Conservation (phyloP, 768 basidiomycete genomes). For the Collybiopsis luxurians region DNA sequence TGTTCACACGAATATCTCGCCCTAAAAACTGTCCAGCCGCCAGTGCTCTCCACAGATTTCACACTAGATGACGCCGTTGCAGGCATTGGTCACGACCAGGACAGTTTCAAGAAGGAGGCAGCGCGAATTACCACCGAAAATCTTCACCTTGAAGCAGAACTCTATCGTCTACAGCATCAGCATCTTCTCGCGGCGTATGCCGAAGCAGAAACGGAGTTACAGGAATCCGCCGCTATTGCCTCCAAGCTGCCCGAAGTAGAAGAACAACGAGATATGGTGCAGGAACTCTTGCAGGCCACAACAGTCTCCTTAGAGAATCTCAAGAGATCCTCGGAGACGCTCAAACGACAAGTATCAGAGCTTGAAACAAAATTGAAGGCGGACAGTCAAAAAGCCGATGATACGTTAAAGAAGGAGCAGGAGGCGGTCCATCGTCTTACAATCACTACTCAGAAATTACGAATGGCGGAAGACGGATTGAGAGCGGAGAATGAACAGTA, state of each 20-base stretch:
- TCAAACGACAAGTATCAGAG: constrained; percentile 18
- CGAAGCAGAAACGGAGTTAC: constrained; percentile 25
- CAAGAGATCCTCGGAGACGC: constrained; percentile 17
- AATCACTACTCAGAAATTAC: constrained; percentile 48
- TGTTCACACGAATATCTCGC: constrained; percentile 15
- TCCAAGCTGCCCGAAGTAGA: constrained; percentile 26
- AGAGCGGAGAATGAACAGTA: constrained; percentile 68
- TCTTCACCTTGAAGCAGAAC: constrained; percentile 24
- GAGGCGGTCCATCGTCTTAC: constrained; percentile 47
- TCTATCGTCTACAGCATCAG: constrained; percentile 34
- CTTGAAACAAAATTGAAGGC: constrained; percentile 26
- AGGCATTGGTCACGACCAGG: constrained; percentile 16
- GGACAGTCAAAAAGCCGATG: constrained; percentile 29
- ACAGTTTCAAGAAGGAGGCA: constrained; percentile 9
- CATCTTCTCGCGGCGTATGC: constrained; percentile 32
- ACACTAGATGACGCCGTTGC: constrained; percentile 19
- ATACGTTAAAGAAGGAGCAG: constrained; percentile 42
- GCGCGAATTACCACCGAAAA: constrained; percentile 14
- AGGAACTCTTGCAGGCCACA: constrained; percentile 18
- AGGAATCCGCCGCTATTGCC: constrained; percentile 10
- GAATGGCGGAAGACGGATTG: constrained; percentile 66
- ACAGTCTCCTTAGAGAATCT: constrained; percentile 19
- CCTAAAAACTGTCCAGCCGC: not conserved
- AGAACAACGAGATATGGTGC: constrained; percentile 31
- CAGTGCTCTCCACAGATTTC: not conserved